Evolutionary conservation across 2,329 filamentous ascomycete genomes (phyloP), one percentile per base, ranked within the genome.

Genomic region (Pyrenochaeta sp.): DNA sequence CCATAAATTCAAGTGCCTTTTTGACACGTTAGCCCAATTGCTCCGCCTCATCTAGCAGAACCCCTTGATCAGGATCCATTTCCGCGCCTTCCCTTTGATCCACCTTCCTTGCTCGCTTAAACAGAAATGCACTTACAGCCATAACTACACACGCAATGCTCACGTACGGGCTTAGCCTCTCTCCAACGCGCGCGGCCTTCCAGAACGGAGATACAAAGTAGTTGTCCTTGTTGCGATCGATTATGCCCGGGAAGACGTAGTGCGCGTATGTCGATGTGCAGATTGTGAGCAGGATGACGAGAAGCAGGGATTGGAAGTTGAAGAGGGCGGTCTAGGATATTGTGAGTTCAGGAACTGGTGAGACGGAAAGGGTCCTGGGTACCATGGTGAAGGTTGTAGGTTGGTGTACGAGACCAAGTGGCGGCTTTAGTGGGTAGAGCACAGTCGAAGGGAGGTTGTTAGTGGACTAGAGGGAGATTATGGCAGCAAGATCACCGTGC

Each of bases 261-360:
- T 98, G 95, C 51, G 92, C 85, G 79, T 99, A 98, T 58, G 95
- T 88, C 77, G 91, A 93, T 51, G 95, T 97, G 85, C 95, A 99
- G 73, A 98, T 96, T 66, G 96, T 87, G 66, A 99, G 89, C 45
- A 99, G 87, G 69, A 99, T 87, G 64, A 97, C 94, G 68, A 98
- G 87, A 67, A 99, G 86, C 66, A 98, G 90, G 54, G 92, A 96
- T 78, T 97, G 92, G 82, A 99, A 98, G 81, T 98, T 98, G 88
- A 99, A 97, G 71, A 99, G 89, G 49, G 95, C 95, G 54, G 95
- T 90, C 95, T 97, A 71, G 21, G 2, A 4, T 7, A 23, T 12
- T 2, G 36, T 39, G 11, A 39, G 36, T 39, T 15, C 9, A 15
- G 4, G n/a, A 31, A 43, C n/a, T 44, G 32, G 50, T n/a, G n/a